Evolutionary conservation across 352 stramenopile genomes (phyloP), one percentile per base, ranked within the genome.

Genomic region (Peronosclerospora sorghi): DNA sequence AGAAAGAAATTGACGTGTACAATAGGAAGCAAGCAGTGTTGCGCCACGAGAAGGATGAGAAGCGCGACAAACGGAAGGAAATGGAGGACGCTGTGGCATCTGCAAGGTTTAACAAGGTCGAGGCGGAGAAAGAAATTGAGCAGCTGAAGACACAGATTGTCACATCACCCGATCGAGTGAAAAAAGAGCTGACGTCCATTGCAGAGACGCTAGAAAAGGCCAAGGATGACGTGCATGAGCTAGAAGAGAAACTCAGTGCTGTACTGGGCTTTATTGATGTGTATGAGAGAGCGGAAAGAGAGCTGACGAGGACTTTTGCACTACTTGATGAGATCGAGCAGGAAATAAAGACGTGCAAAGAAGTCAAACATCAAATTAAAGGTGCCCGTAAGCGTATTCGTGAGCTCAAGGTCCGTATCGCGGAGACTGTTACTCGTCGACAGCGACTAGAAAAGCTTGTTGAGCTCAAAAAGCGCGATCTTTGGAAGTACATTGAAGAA

Each of bases 21-120:
- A 97, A 97, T 51, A 86, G 86, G 45, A 57, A 85, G 14, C 94
- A 97, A 53, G 69, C 86, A 0, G 68, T 85, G 8, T 71, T 96
- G 48, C 73, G 77, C 24, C 75, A 93, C 52, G 75, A 97, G 52
- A 84, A 62, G 4, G 60, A 61, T 30, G 63, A 80, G 47, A 61
- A 96, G 20, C 95, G 96, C 45, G 65, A 51, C 29, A 63, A 77
- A 47, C 74, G 78, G 50, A 80, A 76, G 26, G 60, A 84, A 39
- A 56, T 97, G 32, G 82, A 92, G 49, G 90, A 97, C 65, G 68
- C 74, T 15, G 51, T 83, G 37, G 17, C 48, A 8, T 74, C 65
- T 14, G 56, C 57, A 27, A 62, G 73, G 41, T 94, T 94, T 49
- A 63, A 79, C 27, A 71, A 96, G 14, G 41, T 95, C 23, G 85